Evolutionary conservation across 2,329 filamentous ascomycete species (phyloP).

Genomic region (Aureobasidium sp.): DNA sequence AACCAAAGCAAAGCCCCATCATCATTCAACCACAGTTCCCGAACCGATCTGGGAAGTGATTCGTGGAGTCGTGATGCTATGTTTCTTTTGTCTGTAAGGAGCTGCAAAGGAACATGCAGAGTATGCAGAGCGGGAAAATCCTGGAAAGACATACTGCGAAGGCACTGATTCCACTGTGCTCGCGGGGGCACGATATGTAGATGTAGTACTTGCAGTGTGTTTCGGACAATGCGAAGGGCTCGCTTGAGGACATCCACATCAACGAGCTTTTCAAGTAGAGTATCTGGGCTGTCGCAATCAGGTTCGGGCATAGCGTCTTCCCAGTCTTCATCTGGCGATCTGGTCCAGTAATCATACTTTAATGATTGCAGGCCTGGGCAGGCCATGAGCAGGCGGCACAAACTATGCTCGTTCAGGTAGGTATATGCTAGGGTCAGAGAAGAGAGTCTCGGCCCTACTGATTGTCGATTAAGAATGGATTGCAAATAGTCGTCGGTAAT

Average conservation of each 20-base stretch:
- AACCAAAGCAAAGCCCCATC: no score
- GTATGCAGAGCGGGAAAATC: not conserved
- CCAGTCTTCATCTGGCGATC: not conserved
- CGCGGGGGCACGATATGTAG: not conserved
- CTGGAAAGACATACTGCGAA: not conserved
- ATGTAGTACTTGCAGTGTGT: not conserved
- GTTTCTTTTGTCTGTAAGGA: not conserved
- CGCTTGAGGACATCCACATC: not conserved
- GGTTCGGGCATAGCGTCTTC: not conserved
- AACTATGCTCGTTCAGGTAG: not conserved
- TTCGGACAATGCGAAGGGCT: not conserved
- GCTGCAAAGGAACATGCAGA: not conserved
- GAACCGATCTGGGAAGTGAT: no score
- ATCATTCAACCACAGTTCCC: no score
- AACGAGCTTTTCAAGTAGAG: not conserved
- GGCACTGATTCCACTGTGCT: not conserved
- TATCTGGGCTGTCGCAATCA: not conserved
- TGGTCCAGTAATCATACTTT: not conserved
- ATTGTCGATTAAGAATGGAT: not conserved
- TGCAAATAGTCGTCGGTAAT: not conserved
- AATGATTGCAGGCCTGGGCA: not conserved
- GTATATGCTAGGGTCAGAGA: not conserved
- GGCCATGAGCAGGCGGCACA: not conserved
- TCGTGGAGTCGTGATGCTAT: no score
- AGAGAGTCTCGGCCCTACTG: not conserved